Evolutionary conservation across 1,139 yeast genomes (phyloP), one percentile per base, ranked within the genome.

Genomic region (Meyerozyma smithsonii): DNA sequence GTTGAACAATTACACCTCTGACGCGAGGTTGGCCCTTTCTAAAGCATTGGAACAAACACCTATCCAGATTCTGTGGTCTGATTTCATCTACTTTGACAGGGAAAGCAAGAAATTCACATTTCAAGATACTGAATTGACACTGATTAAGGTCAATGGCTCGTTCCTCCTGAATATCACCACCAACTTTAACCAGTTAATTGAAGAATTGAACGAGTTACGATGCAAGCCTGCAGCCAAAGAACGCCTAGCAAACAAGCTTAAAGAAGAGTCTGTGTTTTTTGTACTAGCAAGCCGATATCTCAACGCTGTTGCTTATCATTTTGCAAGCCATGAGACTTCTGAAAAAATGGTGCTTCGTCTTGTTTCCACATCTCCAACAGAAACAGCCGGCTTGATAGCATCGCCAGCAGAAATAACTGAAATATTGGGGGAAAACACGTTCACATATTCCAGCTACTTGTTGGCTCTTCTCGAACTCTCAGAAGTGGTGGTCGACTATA

Each of bases 401-500:
- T 4, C 20, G 5, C 19, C 24, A 4, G 4, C 2, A 6, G 26
- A 33, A 15, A 11, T 33, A 10, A 6, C 8, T n/a, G 2, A 4
- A 11, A 15, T 14, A 4, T 19, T 19, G 24, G 19, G 10, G 7
- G 21, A 17, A 11, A 8, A 16, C 4, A 18, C 12, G 8, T 24
- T 38, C 8, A 25, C 11, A 4, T 28, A 30, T 18, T 28, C 43
- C 11, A 45, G 49, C 36, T 62, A 62, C 38, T 46, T 62, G 21
- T 36, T 58, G 33, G 56, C 59, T 2, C 42, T 61, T 28, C 49
- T 62, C 39, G 48, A 49, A 25, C 43, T 62, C 33, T 51, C 51
- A 7, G 66, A 62, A 11, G 39, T 47, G n/a, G 47, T 60, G 15
- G 62, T 55, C 11, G 66, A 61, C 21, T 62, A 57, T 36, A 58